Conservation (phyloP, 2,329 filamentous ascomycete species). For the Exophiala viscosa region DNA sequence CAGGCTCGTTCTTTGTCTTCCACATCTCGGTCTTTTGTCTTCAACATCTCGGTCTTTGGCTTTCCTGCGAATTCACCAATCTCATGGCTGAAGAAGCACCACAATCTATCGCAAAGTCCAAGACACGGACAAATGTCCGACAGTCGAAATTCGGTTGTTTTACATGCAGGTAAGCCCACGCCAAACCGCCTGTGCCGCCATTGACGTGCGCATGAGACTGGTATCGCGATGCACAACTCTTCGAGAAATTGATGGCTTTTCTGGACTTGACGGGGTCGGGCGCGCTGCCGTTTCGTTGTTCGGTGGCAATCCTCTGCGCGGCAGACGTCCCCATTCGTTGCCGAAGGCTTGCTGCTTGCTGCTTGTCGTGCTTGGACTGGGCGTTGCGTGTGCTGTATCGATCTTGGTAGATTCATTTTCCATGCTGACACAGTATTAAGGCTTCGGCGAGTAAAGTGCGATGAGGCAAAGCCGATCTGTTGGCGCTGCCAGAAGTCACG, state of each 20-base stretch:
- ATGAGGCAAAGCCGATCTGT: conserved; percentile 8
- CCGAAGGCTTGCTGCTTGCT: too few relatives aligned
- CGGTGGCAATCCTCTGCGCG: too few relatives aligned
- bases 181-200: too few relatives aligned
- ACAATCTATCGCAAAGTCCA: not conserved
- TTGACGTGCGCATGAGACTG: not conserved
- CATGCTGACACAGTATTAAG: not conserved
- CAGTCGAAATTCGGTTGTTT: conserved; percentile 13
- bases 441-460: conserved; percentile 6
- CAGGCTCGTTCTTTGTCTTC: not conserved
- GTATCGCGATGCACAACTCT: too few relatives aligned
- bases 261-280: too few relatives aligned
- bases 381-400: too few relatives aligned
- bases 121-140: conserved; percentile 6
- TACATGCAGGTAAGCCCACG: conserved; percentile 7
- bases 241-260: too few relatives aligned
- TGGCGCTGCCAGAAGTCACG: not conserved
- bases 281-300: too few relatives aligned
- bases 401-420: too few relatives aligned
- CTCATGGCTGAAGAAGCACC: not conserved
- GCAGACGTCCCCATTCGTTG: too few relatives aligned
- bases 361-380: too few relatives aligned
- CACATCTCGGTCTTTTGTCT: conserved; percentile 3
- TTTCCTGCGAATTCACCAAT: not conserved
- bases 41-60: conserved; percentile 6